These are phyloP conservation scores for Ogataea ramenticola DNA, from an alignment of 805 yeast genomes.

Conservation along the genomic window DNA sequence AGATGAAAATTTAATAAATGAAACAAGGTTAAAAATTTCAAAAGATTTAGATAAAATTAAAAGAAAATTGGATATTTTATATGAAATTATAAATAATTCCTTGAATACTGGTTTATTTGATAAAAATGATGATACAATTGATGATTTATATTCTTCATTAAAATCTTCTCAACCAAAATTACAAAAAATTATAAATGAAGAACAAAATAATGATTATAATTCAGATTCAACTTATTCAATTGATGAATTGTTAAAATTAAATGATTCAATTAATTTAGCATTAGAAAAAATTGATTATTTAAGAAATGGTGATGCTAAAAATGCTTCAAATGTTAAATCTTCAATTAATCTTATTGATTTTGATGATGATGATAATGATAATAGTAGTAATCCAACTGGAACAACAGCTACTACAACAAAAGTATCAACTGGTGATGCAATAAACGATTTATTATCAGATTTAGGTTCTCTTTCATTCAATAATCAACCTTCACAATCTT, in stretches of 20 bases:
- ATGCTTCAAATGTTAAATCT: slow-evolving; percentile 41
- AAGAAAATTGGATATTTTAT: slow-evolving; percentile 78
- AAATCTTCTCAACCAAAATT: slow-evolving; percentile 84
- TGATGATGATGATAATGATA: slow-evolving; percentile 11
- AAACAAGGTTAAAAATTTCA: slow-evolving; percentile 69
- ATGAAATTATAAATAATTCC: slow-evolving; percentile 70
- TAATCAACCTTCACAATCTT: slow-evolving; percentile 6
- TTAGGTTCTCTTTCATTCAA: slow-evolving; percentile 56
- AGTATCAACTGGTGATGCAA: slow-evolving; percentile 34
- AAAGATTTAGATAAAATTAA: slow-evolving; percentile 79
- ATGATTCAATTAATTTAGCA: slow-evolving; percentile 68
- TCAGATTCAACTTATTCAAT: slow-evolving; percentile 35
- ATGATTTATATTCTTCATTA: slow-evolving; percentile 70
- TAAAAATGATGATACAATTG: slow-evolving; percentile 58
- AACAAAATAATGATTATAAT: slow-evolving; percentile 56
- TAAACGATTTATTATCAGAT: slow-evolving; percentile 70
- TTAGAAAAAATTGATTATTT: slow-evolving; percentile 59
- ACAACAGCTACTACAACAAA: slow-evolving; percentile 7
- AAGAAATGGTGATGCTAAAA: slow-evolving; percentile 50
- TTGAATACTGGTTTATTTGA: slow-evolving; percentile 33
- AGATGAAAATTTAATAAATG: slow-evolving; percentile 54
- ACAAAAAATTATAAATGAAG: slow-evolving; percentile 77
- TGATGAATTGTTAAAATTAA: slow-evolving; percentile 55
- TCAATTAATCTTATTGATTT: slow-evolving; percentile 64
- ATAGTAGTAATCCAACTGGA: neutral